phyloP scores from a whole-genome alignment of 139 green algal genomes.

The Chlamydomonas sphaeroides region DNA sequence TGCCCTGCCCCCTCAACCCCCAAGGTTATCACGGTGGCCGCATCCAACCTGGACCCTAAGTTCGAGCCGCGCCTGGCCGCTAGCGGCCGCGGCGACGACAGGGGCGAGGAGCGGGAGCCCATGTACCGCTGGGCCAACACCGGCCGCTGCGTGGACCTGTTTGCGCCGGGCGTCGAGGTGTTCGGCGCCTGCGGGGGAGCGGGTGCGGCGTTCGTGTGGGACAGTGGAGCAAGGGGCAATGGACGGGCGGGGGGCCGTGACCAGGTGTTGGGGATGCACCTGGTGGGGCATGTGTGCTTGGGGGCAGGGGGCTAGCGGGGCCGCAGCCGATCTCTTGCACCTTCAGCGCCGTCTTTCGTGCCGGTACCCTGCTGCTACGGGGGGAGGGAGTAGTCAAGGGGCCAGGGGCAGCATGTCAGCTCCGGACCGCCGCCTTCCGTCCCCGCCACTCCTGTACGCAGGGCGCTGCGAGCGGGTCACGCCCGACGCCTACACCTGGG shows the following conservation, averaged over 20 bases:
- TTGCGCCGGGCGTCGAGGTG: constrained; percentile 78
- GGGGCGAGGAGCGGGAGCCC: constrained; percentile 25
- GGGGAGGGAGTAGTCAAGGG: too few relatives aligned
- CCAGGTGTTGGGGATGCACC: too few relatives aligned
- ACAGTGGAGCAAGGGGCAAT: too few relatives aligned
- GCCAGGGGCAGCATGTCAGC: neutral
- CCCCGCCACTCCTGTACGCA: neutral
- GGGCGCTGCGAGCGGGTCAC: constrained; percentile 64
- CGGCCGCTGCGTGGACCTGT: constrained; percentile 71
- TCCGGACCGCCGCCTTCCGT: neutral
- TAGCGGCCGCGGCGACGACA: neutral
- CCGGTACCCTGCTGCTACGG: too few relatives aligned
- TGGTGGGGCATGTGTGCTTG: too few relatives aligned
- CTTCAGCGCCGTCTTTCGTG: too few relatives aligned
- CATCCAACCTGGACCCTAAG: constrained; percentile 55
- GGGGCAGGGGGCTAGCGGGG: too few relatives aligned
- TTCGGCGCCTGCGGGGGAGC: constrained; percentile 66
- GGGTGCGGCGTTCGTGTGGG: constrained; percentile 22
- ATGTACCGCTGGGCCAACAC: constrained; percentile 69
- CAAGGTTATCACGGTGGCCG: constrained; percentile 67
- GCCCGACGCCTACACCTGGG: constrained; percentile 74
- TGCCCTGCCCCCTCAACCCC: too few relatives aligned
- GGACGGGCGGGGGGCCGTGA: too few relatives aligned
- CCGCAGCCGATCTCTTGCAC: too few relatives aligned
- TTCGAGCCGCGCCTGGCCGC: constrained; percentile 39